phyloP scores from a whole-genome alignment of 208 protist genomes.

The Leishmania turanica region DNA sequence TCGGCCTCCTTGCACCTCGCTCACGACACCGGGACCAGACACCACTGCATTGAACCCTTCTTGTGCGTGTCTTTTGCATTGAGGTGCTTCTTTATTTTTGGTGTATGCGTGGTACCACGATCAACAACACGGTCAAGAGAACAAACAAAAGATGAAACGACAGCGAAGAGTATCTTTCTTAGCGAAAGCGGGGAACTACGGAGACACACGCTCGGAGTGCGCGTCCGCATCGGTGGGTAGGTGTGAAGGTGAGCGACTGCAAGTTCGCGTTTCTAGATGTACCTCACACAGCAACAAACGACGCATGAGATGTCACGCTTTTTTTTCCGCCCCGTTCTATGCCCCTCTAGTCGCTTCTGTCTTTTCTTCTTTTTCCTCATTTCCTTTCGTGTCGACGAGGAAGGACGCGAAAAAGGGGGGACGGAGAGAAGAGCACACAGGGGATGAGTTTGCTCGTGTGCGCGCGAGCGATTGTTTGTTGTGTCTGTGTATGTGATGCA shows the following conservation, averaged over 20 bases:
- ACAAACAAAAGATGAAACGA: conserved; percentile 16
- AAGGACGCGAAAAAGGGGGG: not conserved
- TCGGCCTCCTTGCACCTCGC: not conserved
- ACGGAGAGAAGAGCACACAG: conserved; percentile 17
- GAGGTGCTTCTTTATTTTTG: not conserved
- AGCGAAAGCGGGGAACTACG: not conserved
- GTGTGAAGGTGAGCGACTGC: not conserved
- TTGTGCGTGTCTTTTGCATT: not conserved
- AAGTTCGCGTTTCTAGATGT: not conserved
- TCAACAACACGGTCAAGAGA: conserved; percentile 8
- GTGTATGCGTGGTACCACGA: not conserved
- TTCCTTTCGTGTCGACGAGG: too few relatives aligned
- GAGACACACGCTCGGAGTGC: not conserved
- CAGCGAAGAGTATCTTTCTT: conserved; percentile 3
- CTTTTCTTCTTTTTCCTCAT: not conserved
- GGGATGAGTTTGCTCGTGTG: not conserved
- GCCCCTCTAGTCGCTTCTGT: not conserved
- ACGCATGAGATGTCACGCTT: not conserved
- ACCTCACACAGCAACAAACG: not conserved
- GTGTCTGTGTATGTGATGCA: conserved; percentile 2
- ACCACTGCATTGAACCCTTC: not conserved
- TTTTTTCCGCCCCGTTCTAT: not conserved
- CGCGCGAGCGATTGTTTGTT: not conserved
- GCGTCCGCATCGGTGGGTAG: not conserved
- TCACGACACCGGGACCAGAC: not conserved